Conservation (phyloP, 371 early-diverging fungal species). For the Haplosporangium sp. region DNA sequence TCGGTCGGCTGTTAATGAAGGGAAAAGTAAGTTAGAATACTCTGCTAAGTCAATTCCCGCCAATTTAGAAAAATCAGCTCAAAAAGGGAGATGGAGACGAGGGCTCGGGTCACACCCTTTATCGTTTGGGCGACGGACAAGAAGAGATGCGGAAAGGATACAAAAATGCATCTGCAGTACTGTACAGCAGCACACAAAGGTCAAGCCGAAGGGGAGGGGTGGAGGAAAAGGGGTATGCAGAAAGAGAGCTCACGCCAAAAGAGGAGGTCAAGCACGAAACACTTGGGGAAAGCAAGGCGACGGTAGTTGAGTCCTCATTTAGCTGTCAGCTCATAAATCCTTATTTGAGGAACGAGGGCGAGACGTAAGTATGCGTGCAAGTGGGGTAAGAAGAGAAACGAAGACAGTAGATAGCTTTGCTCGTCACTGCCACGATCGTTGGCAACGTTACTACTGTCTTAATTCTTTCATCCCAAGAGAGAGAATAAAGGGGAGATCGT, state of each 20-base stretch:
- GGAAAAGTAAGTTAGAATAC: not conserved
- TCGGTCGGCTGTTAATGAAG: constrained; percentile 67
- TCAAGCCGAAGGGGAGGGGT: no score
- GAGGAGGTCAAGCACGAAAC: not conserved
- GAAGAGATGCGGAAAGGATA: not conserved
- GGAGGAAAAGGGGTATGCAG: no score
- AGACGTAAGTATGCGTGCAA: no score
- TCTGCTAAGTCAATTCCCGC: not conserved
- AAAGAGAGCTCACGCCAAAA: not conserved
- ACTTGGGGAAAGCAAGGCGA: not conserved
- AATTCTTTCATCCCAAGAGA: no score
- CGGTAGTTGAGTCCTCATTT: no score
- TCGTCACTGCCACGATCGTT: no score
- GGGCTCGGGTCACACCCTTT: not conserved
- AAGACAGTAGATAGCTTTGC: no score
- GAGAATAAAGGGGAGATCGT: no score
- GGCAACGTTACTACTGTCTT: no score
- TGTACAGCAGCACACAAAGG: not conserved
- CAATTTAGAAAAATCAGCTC: not conserved
- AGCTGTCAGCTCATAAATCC: no score
- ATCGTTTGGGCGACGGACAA: not conserved
- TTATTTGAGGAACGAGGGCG: no score
- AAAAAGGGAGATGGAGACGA: not conserved
- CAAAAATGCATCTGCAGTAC: not conserved
- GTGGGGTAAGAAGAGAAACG: no score